Evolutionary conservation across 805 yeast genomes (phyloP).

Genomic region (Blastobotrys americana): DNA sequence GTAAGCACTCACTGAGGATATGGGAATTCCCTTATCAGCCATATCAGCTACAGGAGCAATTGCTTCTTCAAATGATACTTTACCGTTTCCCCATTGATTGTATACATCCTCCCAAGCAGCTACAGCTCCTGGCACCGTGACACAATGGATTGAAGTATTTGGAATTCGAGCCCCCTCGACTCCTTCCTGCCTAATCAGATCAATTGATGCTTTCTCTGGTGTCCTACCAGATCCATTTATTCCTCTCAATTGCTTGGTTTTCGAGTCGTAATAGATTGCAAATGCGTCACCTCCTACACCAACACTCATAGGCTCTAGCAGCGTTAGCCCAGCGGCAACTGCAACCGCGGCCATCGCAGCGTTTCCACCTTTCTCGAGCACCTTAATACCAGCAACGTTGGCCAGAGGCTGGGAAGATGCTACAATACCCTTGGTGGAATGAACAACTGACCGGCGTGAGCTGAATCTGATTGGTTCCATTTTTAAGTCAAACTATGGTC

Average conservation of each 20-base stretch:
- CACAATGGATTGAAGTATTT: conserved; percentile 45
- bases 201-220: conserved; percentile 44
- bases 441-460: conserved; percentile 68
- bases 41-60: conserved; percentile 43
- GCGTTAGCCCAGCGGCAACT: conserved; percentile 35
- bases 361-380: conserved; percentile 66
- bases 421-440: conserved; percentile 65
- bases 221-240: conserved; percentile 73
- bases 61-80: conserved; percentile 50
- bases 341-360: conserved; percentile 39
- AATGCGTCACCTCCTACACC: conserved; percentile 43
- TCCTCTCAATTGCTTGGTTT: conserved; percentile 49
- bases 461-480: conserved; percentile 12
- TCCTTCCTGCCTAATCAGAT: conserved; percentile 40
- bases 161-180: conserved; percentile 46
- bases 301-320: conserved; percentile 35
- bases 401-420: conserved; percentile 74
- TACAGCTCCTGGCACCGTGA: conserved; percentile 72
- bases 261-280: conserved; percentile 48
- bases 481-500: no score
- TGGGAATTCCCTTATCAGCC: conserved; percentile 62
- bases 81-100: conserved; percentile 66
- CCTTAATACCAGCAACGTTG: conserved; percentile 60
- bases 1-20: conserved; percentile 49
- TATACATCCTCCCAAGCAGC: conserved; percentile 74